Evolutionary conservation across 169 alveolate species (phyloP).

Genomic region (Plasmodium gallinaceum): DNA sequence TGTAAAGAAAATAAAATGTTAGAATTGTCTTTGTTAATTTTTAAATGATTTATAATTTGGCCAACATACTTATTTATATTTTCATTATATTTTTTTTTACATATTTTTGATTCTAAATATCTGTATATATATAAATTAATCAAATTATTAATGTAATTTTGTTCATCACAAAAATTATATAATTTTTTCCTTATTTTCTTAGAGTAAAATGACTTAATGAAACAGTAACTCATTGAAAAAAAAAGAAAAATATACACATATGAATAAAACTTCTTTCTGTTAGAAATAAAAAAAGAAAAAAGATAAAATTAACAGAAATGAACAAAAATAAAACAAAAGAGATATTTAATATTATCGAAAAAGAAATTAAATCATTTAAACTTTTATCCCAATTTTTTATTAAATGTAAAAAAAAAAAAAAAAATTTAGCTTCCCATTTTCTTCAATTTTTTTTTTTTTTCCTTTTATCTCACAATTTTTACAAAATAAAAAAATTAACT

Average conservation of each 20-base stretch:
- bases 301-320: too few species aligned
- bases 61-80: constrained; percentile 73
- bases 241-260: background rate
- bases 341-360: too few species aligned
- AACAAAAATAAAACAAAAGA: too few species aligned
- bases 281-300: too few species aligned
- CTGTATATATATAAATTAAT: constrained; percentile 47
- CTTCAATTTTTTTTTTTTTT: too few species aligned
- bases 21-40: constrained; percentile 43
- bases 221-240: constrained; percentile 32
- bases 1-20: constrained; percentile 48
- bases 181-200: constrained; percentile 38
- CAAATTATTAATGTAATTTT: constrained; percentile 36
- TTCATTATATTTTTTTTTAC: constrained; percentile 21
- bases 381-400: too few species aligned
- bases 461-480: too few species aligned
- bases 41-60: constrained; percentile 52
- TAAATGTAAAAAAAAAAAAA: too few species aligned
- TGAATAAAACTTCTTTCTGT: too few species aligned
- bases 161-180: constrained; percentile 60
- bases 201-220: constrained; percentile 5
- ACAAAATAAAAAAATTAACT: too few species aligned
- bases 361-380: too few species aligned
- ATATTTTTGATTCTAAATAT: constrained; percentile 18
- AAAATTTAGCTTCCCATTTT: too few species aligned